These are phyloP conservation scores for Inga laurina DNA, from an alignment of 306 rosid genomes.

Conservation along the genomic window DNA sequence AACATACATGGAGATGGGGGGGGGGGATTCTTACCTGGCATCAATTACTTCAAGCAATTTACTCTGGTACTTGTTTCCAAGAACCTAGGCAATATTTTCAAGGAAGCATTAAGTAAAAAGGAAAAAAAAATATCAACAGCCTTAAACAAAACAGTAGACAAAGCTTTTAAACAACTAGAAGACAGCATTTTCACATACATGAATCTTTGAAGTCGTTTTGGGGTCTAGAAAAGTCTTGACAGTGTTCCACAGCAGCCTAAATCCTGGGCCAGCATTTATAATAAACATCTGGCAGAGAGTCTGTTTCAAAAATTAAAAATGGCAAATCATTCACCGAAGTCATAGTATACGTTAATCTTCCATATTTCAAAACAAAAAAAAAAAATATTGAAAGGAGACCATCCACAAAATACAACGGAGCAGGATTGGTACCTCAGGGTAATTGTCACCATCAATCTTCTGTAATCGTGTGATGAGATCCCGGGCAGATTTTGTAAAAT, in stretches of 20 bases:
- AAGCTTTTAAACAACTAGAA: constrained; percentile 26
- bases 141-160: constrained; percentile 6
- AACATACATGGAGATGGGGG: neutral
- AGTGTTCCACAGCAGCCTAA: constrained; percentile 90
- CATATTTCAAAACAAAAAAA: constrained; percentile 4
- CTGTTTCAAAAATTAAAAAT: constrained; percentile 45
- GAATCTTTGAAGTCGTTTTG: constrained; percentile 93
- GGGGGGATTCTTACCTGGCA: constrained; percentile 63
- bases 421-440: constrained; percentile 75
- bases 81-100: constrained; percentile 60
- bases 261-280: constrained; percentile 96
- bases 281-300: constrained; percentile 95
- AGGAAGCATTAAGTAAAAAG: neutral
- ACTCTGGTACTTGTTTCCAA: constrained; percentile 95
- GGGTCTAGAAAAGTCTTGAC: constrained; percentile 93
- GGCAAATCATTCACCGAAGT: neutral
- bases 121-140: constrained; percentile 29
- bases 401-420: neutral
- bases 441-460: constrained; percentile 93
- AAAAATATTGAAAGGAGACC: constrained; percentile 1
- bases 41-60: constrained; percentile 89
- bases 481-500: constrained; percentile 91
- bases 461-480: constrained; percentile 82
- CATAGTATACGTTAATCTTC: constrained; percentile 11
- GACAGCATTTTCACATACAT: constrained; percentile 50